phyloP scores from a whole-genome alignment of 2,329 filamentous ascomycete genomes.

The Penicillium sp. region DNA sequence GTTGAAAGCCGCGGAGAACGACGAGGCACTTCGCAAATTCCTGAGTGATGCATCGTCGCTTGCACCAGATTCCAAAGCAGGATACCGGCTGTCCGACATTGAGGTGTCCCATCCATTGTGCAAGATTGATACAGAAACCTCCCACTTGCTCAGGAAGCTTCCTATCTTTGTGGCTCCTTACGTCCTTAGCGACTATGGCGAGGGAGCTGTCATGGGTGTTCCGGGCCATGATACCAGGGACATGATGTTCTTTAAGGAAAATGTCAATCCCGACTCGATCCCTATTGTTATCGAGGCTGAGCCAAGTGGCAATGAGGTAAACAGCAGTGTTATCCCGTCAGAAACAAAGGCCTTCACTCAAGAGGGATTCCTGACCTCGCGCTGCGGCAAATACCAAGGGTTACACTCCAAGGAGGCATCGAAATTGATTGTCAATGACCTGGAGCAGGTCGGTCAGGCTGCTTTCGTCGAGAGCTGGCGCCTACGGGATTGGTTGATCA shows the following conservation, averaged over 20 bases:
- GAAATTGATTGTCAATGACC: slow-evolving; percentile 55
- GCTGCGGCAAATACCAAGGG: slow-evolving; percentile 64
- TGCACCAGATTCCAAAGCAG: slow-evolving; percentile 56
- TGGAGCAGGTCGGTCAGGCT: slow-evolving; percentile 55
- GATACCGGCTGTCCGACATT: slow-evolving; percentile 64
- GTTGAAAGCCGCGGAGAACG: slow-evolving; percentile 55
- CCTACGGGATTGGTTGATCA: slow-evolving; percentile 84
- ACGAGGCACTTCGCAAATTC: slow-evolving; percentile 65
- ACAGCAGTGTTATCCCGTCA: slow-evolving; percentile 31
- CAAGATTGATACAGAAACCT: slow-evolving; percentile 53
- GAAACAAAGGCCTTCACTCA: slow-evolving; percentile 58
- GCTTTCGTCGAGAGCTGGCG: slow-evolving; percentile 70
- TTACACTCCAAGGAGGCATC: slow-evolving; percentile 63
- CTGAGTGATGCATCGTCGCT: slow-evolving; percentile 58
- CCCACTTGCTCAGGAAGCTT: slow-evolving; percentile 46
- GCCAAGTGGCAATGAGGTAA: slow-evolving; percentile 31
- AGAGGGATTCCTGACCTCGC: slow-evolving; percentile 65
- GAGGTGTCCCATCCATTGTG: slow-evolving; percentile 64
- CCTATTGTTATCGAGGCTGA: slow-evolving; percentile 57
- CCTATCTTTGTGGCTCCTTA: slow-evolving; percentile 82
- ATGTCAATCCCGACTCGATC: slow-evolving; percentile 60
- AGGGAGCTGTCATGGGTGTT: slow-evolving; percentile 88
- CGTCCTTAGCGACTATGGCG: slow-evolving; percentile 79
- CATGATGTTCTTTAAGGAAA: slow-evolving; percentile 74
- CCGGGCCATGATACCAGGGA: slow-evolving; percentile 80